Evolutionary conservation across 345 rosid genomes (phyloP).

Genomic region (Euclidium syriacum): DNA sequence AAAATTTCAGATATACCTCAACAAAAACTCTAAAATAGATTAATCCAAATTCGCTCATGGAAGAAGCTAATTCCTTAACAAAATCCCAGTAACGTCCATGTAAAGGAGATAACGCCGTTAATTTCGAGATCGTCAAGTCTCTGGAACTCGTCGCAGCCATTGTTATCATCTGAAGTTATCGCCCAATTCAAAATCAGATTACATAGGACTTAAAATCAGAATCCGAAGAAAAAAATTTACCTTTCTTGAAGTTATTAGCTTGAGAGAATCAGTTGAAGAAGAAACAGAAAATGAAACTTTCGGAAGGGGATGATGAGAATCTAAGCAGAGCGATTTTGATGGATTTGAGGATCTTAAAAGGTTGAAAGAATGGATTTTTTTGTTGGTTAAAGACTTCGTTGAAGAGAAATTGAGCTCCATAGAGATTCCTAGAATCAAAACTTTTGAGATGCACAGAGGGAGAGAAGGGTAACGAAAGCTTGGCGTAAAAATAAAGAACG

Average conservation of each 20-base stretch:
- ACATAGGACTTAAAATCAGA: background rate
- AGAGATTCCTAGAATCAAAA: background rate
- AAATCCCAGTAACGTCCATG: conserved; percentile 91
- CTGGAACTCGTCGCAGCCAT: conserved; percentile 34
- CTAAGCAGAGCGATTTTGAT: conserved; percentile 9
- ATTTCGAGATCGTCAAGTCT: conserved; percentile 59
- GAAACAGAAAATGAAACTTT: conserved; percentile 27
- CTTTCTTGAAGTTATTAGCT: conserved; percentile 28
- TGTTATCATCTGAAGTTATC: conserved; percentile 33
- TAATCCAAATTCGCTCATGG: conserved; percentile 81
- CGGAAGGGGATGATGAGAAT: conserved; percentile 13
- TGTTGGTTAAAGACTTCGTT: conserved; percentile 24
- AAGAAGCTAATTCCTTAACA: conserved; percentile 82
- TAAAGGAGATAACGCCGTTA: conserved; percentile 83
- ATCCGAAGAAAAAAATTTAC: conserved; percentile 18
- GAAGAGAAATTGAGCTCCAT: conserved; percentile 44
- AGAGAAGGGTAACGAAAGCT: background rate
- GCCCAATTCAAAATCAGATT: conserved; percentile 8
- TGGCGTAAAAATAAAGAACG: too few relatives aligned
- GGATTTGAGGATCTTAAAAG: conserved; percentile 9
- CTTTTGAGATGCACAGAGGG: background rate
- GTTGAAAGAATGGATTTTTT: background rate
- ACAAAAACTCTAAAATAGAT: conserved; percentile 75
- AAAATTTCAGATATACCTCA: conserved; percentile 45
- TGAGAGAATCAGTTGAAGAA: conserved; percentile 3